Evolutionary conservation across 805 yeast species (phyloP), one percentile per base, ranked within the genome.

Genomic region (Metschnikowia noctiluminum): DNA sequence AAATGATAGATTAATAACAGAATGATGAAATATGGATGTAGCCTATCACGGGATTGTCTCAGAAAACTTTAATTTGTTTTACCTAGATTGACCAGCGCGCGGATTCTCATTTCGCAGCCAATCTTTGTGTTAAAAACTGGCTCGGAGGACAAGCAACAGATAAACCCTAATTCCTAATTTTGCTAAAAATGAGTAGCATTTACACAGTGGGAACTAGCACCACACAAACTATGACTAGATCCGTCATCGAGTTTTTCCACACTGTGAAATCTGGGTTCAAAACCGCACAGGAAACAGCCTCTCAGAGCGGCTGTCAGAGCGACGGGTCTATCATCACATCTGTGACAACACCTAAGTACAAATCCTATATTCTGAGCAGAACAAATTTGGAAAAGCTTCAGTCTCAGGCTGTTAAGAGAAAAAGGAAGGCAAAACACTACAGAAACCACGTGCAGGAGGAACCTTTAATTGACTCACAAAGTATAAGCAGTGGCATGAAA

Each of bases 261-360:
- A 38, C 50, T 9, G 36, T 46, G 12, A 46, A 38, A 34, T 37
- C 43, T 7, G 50, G 50, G 36, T 38, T 42, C 36, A 46, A 15
- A 28, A 38, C 50, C 9, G 43, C 46, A 3, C 32, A 8, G 12
- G 46, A 35, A 11, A 38, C 50, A 7, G 46, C 50, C 13, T n/a
- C 16, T n/a, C 37, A 34, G 10, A 28, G 28, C 15, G 32, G 31
- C 14, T 13, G 38, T 34, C 38, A 42, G 21, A 16, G 38, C 42
- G 12, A 28, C 9, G 7, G 13, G 8, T 35, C 38, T 7, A 30
- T 16, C 13, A 13, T 26, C 12, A 13, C 50, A 6, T 26, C 44
- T 4, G 30, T 14, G 13, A n/a, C 15, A 4, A 35, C 35, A 6
- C 38, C 45, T 6, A 42, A 34, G 15, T 46, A 30, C 28, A 46